Conservation (phyloP, 78 protist genomes). For the Abeoforma whisleri region DNA sequence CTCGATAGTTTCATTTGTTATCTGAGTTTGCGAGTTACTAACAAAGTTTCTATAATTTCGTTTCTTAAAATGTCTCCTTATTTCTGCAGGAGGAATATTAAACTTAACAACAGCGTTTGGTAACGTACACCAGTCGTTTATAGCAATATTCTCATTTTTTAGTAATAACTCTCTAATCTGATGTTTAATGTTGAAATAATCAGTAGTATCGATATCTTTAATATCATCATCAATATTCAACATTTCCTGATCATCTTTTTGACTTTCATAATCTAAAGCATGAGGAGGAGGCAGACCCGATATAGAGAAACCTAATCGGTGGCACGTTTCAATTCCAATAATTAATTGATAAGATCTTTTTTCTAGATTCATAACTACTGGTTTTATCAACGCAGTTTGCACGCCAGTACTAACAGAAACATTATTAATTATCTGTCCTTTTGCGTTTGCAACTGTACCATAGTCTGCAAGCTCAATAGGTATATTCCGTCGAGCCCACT, state of each 20-base stretch:
- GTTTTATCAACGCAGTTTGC: not conserved
- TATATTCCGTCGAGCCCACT: too few species aligned
- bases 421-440: not conserved
- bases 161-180: not conserved
- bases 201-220: not conserved
- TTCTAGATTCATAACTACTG: not conserved
- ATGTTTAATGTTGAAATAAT: not conserved
- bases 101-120: not conserved
- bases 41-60: not conserved
- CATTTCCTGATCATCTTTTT: not conserved
- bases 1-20: not conserved
- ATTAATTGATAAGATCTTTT: not conserved
- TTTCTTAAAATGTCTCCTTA: too few species aligned
- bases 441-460: not conserved
- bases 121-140: not conserved
- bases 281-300: not conserved
- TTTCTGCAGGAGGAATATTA: not conserved
- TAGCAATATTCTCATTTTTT: not conserved
- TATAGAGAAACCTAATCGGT: not conserved
- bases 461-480: too few species aligned
- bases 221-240: not conserved
- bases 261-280: not conserved
- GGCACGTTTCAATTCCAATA: not conserved
- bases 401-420: not conserved
- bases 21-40: not conserved